Evolutionary conservation across 805 yeast species (phyloP).

Genomic region (Candida hispaniensis): DNA sequence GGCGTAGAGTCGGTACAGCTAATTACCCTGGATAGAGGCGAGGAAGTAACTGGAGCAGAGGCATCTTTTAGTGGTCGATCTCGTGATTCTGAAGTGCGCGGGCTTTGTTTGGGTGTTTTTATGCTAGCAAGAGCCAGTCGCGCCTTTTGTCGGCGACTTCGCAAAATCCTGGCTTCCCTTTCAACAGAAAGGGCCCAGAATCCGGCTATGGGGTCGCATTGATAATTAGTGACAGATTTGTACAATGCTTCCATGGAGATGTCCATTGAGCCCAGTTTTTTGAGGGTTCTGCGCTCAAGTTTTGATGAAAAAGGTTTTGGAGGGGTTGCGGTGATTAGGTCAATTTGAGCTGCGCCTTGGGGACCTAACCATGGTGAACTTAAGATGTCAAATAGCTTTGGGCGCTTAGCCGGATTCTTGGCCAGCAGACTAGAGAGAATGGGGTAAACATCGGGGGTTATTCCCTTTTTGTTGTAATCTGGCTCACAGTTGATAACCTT

Average conservation of each 20-base stretch:
- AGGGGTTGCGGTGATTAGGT: constrained; percentile 28
- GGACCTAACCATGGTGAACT: constrained; percentile 41
- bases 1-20: no score
- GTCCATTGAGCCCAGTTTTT: constrained; percentile 49
- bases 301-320: constrained; percentile 45
- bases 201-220: constrained; percentile 65
- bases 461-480: constrained; percentile 7
- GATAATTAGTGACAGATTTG: constrained; percentile 44
- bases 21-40: no score
- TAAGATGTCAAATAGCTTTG: constrained; percentile 43
- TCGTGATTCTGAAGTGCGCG: no score
- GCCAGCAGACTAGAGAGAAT: constrained; percentile 46
- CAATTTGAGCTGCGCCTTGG: constrained; percentile 35
- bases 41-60: no score
- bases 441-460: constrained; percentile 34
- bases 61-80: no score
- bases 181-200: constrained; percentile 61
- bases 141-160: no score
- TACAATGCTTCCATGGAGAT: constrained; percentile 52
- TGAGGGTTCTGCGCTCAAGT: constrained; percentile 51
- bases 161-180: constrained; percentile 33
- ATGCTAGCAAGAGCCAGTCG: no score
- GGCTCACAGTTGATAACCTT: constrained; percentile 40
- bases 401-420: constrained; percentile 59
- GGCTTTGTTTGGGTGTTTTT: no score